Evolutionary conservation across 73 alveolate species (phyloP), one percentile per base, ranked within the genome.

Genomic region (Tetrahymena malaccensis): DNA sequence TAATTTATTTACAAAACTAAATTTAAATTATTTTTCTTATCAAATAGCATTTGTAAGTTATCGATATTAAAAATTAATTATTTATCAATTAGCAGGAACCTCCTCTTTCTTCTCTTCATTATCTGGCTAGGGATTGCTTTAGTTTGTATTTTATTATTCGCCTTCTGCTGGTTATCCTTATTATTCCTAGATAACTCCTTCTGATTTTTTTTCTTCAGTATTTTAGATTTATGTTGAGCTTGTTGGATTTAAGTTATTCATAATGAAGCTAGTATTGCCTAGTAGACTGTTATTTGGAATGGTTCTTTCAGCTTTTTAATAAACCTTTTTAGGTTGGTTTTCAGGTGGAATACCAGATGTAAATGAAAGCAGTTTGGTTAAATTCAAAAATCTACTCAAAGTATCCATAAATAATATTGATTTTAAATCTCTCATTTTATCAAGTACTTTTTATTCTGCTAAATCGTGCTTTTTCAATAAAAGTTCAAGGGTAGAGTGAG

Each of bases 401-500:
- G 89, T 70, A n/a, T 70, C 89, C 89, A 70, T 70, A 70, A 70
- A 70, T 12, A 70, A 31, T n/a, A 70, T 70, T 27, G 89, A 70
- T n/a, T 70, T 70, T n/a, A 70, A 31, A 70, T 70, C 89, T 70
- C 89, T 70, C 34, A 70, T 70, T 70, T 31, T 70, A 70, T 70
- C 89, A 1, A 70, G 89, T 11, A 70, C 89, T 25, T 70, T 70
- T 70, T 70, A 70, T n/a, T 70, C 89, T 25, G 97, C 84, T 93
- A 95, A 89, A 15, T 33, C 50, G 85, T 89, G 95, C 94, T 85
- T 50, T 44, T 95, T 95, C 40, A 95, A 95, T 44, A 95, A 57
- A 5, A 34, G 85, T 89, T 95, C 97, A 43, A 95, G 94, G 55
- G 93, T 95, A 34, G 93, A 55, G 89, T 95, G 95, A 44, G 95